Base-by-base conservation (phyloP, 2,329 filamentous ascomycete genomes). In the Xylaria sp. region DNA sequence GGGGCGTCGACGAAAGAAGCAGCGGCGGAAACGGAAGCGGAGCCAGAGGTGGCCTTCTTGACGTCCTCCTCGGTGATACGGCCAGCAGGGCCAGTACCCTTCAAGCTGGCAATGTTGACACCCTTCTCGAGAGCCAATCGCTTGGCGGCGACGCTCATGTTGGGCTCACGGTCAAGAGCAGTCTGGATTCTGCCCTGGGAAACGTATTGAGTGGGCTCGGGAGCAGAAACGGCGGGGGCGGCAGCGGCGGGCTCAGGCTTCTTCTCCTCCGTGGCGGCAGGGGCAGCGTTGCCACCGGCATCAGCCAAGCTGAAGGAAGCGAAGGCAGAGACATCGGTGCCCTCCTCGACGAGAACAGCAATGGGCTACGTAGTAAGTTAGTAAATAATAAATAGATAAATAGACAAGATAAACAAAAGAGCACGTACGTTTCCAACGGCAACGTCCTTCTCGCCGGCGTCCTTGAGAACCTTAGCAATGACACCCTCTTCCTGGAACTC, bases 401-500 rank as follows among this genome's bases (percentile, higher is more conserved):
- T 60, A 52, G 48, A 34, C 58, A 59, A 59, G 55, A 39, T 48
- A 44, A 3, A 6, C 8, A 13, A 10, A 37, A 23, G 11, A 54
- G 56, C 60, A 86, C 91, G 80, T 85, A 99, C 94, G 78, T 89
- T 94, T 76, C 94, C 94, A 70, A 99, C 92, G 35, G 93, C 76
- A 64, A 99, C 81, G 75, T 99, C 94, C 83, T 97, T 99, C 77
- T 88, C 89, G 67, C 95, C 95, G 62, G 89, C 88, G 51, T 96
- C 90, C 80, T 92, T 94, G 72, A 99, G 81, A 65, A 97, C 84
- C 84, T 96, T 96, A 71, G 94, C 93, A 68, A 99, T 83, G 62
- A 96, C 84, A 81, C 93, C 94, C 75, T 97, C 94, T 73, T 99
- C 94, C 79, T 99, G 94, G 79, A 96, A 97, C 79, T 99, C 94